Conservation (phyloP, 2,329 filamentous ascomycete species). For the Zymoseptoria ardabiliae region DNA sequence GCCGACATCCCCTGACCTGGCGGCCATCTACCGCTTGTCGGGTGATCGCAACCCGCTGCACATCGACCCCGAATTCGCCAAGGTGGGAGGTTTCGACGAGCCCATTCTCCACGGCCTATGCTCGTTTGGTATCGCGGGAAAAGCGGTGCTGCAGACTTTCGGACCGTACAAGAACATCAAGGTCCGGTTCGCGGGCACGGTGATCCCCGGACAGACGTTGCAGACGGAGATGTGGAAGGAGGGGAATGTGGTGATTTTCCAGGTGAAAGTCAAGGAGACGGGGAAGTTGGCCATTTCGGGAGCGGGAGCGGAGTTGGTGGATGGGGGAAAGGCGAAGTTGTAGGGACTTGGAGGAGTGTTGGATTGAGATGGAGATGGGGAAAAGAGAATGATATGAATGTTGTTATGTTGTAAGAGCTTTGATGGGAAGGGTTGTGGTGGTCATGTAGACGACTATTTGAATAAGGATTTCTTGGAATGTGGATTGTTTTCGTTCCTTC, state of each 20-base stretch:
- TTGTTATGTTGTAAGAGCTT: too few species aligned
- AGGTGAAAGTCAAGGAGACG: conserved; percentile 84
- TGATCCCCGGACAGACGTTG: conserved; percentile 81
- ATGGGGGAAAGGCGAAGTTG: conserved; percentile 44
- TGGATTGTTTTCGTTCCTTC: too few species aligned
- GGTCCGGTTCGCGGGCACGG: conserved; percentile 80
- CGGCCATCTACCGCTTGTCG: conserved; percentile 83
- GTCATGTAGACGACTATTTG: too few species aligned
- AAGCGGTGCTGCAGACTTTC: conserved; percentile 79
- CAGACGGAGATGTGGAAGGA: conserved; percentile 95
- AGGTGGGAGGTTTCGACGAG: conserved; percentile 87
- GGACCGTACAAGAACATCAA: conserved; percentile 86
- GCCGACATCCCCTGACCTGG: conserved; percentile 82
- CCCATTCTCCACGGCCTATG: conserved; percentile 97
- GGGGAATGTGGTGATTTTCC: conserved; percentile 70
- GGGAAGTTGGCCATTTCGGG: conserved; percentile 80
- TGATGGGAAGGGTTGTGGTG: too few species aligned
- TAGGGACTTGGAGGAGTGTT: conserved; percentile 20
- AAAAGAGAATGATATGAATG: too few species aligned
- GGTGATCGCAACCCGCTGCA: conserved; percentile 96
- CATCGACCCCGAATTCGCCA: conserved; percentile 88
- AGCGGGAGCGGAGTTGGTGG: conserved; percentile 67
- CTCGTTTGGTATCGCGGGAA: conserved; percentile 84
- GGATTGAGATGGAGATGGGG: too few species aligned
- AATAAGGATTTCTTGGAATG: too few species aligned